Base-by-base conservation (phyloP, 164 flowering plant genomes). In the Amborella trichopoda region DNA sequence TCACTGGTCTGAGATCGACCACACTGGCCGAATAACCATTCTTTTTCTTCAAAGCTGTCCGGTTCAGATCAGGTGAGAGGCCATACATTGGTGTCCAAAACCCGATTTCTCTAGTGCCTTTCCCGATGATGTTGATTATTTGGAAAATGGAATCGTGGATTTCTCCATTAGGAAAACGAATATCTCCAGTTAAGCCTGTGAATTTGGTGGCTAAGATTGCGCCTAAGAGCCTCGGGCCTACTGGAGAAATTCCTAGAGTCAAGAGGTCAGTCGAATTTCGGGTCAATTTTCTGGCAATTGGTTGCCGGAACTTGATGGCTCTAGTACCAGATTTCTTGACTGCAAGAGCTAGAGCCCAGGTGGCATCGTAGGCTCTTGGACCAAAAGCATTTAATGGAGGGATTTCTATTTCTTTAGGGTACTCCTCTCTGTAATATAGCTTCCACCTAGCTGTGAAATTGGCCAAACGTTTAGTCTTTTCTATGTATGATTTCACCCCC, bases 401-500 rank as follows among this genome's bases (percentile, higher is more conserved):
- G 6, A 18, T 12, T 20, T 8, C 6, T 28, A 12, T 19, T 23
- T 8, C 5, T 28, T 38, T 11, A 18, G 37, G 47, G 28, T 18
- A 1, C 2, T 28, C 34, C 5, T 14, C 16, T 2, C 11, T 23
- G 13, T 27, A 46, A 12, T 23, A 1, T 10, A 0, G 20, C 13
- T 9, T 27, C 49, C 49, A 46, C 11, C 49, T 37, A 9, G 22
- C 21, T 0, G 12, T 48, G 46, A 72, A 70, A 30, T 28, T 21
- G 1, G 50, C 53, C 6, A 69, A 59, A 20, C 40, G 39, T 28
- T 28, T 49, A 1, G 73, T 44, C 4, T 28, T 27, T 0, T 68
- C 68, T 21, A 72, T 34, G n/a, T 58, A 57, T 13, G 66, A 40
- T 42, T 40, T 56, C 2, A 72, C 38, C 19, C 77, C 75, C 42